phyloP scores from a whole-genome alignment of 2,329 filamentous ascomycete species.

The Chalaropsis thielavioides region DNA sequence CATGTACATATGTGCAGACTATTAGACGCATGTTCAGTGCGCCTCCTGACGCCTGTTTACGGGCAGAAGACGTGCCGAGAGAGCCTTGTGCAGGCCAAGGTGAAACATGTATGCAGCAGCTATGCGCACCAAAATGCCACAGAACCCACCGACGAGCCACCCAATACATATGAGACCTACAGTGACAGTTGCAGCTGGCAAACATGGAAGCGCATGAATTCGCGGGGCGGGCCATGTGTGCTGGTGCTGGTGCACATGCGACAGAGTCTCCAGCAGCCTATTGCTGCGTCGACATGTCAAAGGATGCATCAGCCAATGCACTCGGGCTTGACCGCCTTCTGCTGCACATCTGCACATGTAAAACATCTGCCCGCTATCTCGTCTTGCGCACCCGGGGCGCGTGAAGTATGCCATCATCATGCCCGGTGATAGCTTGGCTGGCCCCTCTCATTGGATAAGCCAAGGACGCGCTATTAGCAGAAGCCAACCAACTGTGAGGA shows the following conservation, averaged over 20 bases:
- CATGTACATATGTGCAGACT: slow-evolving; percentile 1
- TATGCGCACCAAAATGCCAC: neutral
- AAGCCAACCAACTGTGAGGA: too few relatives aligned
- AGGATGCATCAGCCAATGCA: neutral
- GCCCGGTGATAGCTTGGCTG: too few relatives aligned
- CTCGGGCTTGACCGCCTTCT: slow-evolving; percentile 1
- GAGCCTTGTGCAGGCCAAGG: neutral
- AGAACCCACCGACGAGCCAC: neutral
- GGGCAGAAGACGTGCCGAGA: neutral
- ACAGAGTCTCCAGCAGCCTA: neutral
- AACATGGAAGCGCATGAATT: neutral
- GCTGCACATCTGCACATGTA: neutral
- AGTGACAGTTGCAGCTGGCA: slow-evolving; percentile 11
- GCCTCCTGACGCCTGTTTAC: neutral
- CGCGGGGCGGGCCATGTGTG: neutral
- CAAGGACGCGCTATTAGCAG: too few relatives aligned
- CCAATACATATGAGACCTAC: neutral
- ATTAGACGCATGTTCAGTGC: neutral
- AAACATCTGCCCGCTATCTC: neutral
- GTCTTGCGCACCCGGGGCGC: neutral
- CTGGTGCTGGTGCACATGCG: neutral
- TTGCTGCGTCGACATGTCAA: neutral
- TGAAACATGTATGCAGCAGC: neutral
- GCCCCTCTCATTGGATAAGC: too few relatives aligned
- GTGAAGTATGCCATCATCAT: too few relatives aligned